Conservation (phyloP, 116 monocot genomes). For the Thalassia testudinum region DNA sequence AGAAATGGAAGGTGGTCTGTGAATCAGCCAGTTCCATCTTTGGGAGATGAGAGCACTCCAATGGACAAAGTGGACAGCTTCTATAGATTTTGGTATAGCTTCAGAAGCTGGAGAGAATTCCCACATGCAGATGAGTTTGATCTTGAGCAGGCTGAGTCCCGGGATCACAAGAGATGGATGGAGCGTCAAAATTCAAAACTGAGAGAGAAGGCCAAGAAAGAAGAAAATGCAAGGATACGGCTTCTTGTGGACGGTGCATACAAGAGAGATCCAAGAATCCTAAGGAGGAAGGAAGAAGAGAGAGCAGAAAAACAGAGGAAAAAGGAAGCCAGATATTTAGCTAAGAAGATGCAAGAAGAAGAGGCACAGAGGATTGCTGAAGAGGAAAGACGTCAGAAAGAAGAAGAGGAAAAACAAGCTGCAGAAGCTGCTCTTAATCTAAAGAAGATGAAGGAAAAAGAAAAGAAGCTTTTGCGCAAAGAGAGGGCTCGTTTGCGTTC, state of each 20-base stretch:
- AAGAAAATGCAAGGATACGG: slow-evolving; percentile 62
- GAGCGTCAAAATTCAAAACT: slow-evolving; percentile 90
- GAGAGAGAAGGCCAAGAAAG: slow-evolving; percentile 77
- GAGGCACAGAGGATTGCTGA: slow-evolving; percentile 58
- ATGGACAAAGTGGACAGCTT: slow-evolving; percentile 57
- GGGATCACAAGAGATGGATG: slow-evolving; percentile 98
- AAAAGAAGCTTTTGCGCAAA: slow-evolving; percentile 84
- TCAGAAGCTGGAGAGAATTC: slow-evolving; percentile 97
- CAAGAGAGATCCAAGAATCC: slow-evolving; percentile 80
- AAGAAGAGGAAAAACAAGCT: slow-evolving; percentile 57
- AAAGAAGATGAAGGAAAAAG: slow-evolving; percentile 82
- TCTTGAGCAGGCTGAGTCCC: slow-evolving; percentile 82
- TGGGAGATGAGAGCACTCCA: slow-evolving; percentile 59
- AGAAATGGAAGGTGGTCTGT: slow-evolving; percentile 90
- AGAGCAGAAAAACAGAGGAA: slow-evolving; percentile 79
- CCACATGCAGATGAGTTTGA: slow-evolving; percentile 89
- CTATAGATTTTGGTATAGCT: slow-evolving; percentile 81
- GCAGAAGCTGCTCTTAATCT: slow-evolving; percentile 64
- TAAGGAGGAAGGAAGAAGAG: slow-evolving; percentile 66
- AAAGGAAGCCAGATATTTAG: slow-evolving; percentile 60
- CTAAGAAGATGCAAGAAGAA: slow-evolving; percentile 69
- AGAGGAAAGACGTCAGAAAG: slow-evolving; percentile 50
- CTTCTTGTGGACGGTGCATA: slow-evolving; percentile 84
- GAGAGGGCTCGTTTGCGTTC: slow-evolving; percentile 62
- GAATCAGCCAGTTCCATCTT: slow-evolving; percentile 46